Evolutionary conservation across 1,284 basidiomycete genomes (phyloP).

Genomic region (Xerocomus nothofagi): DNA sequence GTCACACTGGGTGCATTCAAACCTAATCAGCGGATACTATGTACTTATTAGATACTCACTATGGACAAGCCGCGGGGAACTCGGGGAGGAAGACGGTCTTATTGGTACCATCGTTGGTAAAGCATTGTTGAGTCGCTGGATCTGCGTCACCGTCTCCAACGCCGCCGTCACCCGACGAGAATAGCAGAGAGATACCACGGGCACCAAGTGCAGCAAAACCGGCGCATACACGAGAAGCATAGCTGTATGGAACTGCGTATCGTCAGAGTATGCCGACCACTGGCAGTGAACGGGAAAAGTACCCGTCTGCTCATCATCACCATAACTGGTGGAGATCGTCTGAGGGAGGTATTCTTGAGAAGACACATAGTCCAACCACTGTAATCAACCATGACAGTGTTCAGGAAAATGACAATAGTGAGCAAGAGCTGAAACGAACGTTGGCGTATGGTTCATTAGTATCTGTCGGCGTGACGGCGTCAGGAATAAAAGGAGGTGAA

Average conservation of each 20-base stretch:
- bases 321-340: constrained; percentile 41
- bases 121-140: constrained; percentile 52
- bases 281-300: neutral
- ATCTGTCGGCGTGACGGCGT: constrained; percentile 39
- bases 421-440: constrained; percentile 32
- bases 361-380: constrained; percentile 64
- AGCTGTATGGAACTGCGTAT: constrained; percentile 54
- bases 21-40: neutral
- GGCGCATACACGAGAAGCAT: constrained; percentile 61
- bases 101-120: constrained; percentile 59
- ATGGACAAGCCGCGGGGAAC: constrained; percentile 54
- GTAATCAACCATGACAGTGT: constrained; percentile 16
- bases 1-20: constrained; percentile 43
- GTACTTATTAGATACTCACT: constrained; percentile 22
- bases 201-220: constrained; percentile 59
- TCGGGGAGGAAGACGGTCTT: constrained; percentile 54
- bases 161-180: constrained; percentile 66
- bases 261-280: neutral
- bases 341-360: constrained; percentile 35
- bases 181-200: constrained; percentile 63
- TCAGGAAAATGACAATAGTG: neutral
- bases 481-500: constrained; percentile 58
- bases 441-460: constrained; percentile 67
- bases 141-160: constrained; percentile 60
- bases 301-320: constrained; percentile 70